Conservation (phyloP, 257 asterid species). For the Forsythia suspensa region DNA sequence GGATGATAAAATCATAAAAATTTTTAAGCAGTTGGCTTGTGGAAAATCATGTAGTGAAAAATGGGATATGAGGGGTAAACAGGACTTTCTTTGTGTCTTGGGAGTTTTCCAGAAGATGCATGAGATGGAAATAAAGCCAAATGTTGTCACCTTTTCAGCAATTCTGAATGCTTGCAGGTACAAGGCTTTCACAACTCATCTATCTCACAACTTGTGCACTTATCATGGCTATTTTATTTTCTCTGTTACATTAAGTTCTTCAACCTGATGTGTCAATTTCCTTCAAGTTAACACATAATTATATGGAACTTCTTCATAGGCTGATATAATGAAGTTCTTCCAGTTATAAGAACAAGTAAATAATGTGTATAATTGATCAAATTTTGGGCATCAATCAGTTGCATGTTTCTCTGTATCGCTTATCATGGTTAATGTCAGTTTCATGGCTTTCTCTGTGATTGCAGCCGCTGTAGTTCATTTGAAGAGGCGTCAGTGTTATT, state of each 20-base stretch:
- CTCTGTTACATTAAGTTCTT: too few relatives aligned
- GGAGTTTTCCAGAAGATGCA: conserved; percentile 88
- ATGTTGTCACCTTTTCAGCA: conserved; percentile 94
- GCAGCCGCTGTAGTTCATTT: conserved; percentile 86
- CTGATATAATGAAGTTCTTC: neutral
- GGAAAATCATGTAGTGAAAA: conserved; percentile 40
- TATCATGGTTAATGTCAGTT: conserved; percentile 1
- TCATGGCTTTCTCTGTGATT: conserved; percentile 27
- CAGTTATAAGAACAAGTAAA: neutral
- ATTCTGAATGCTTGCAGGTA: conserved; percentile 97
- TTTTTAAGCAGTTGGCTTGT: conserved; percentile 64
- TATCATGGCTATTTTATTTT: neutral
- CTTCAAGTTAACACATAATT: neutral
- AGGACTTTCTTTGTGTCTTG: conserved; percentile 67
- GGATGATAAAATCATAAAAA: conserved; percentile 54
- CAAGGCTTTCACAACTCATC: neutral
- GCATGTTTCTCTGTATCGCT: neutral
- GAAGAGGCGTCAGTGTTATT: conserved; percentile 86
- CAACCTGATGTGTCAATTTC: neutral
- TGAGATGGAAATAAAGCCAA: conserved; percentile 86
- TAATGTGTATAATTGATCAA: neutral
- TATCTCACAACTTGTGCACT: conserved; percentile 5
- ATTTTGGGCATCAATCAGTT: conserved; percentile 13
- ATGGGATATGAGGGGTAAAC: conserved; percentile 37
- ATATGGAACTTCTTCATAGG: conserved; percentile 4